phyloP scores from a whole-genome alignment of 345 rosid genomes.

The Eucalyptus brandiana region DNA sequence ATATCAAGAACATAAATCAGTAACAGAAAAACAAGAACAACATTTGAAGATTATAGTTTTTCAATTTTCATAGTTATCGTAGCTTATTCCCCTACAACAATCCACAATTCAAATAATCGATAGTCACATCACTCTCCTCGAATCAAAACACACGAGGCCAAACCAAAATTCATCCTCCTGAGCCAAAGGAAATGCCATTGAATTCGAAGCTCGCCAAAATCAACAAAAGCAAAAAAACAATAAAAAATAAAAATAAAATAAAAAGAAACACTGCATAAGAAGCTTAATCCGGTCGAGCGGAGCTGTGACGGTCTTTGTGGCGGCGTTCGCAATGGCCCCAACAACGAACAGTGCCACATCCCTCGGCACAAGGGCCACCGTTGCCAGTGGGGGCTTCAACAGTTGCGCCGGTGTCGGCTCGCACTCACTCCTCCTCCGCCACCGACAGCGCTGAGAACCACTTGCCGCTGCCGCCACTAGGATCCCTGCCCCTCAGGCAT shows the following conservation, averaged over 20 bases:
- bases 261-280: slow-evolving; percentile 57
- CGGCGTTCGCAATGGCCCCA: slow-evolving; percentile 84
- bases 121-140: no score
- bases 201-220: neutral
- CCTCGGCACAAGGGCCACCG: slow-evolving; percentile 45
- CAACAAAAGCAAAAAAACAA: no score
- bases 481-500: neutral
- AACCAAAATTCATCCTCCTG: no score
- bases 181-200: neutral
- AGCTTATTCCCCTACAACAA: neutral
- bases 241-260: no score
- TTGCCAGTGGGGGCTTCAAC: slow-evolving; percentile 56
- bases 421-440: slow-evolving; percentile 13
- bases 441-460: slow-evolving; percentile 51
- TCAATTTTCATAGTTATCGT: neutral
- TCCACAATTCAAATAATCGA: neutral
- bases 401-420: slow-evolving; percentile 54
- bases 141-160: no score
- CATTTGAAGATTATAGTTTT: neutral
- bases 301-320: slow-evolving; percentile 81
- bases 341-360: slow-evolving; percentile 76
- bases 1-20: neutral
- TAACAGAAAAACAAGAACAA: neutral
- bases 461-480: neutral
- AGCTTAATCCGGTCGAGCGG: slow-evolving; percentile 94